phyloP scores from a whole-genome alignment of 1,139 yeast genomes.

The Casaregolazyma suthepensis region DNA sequence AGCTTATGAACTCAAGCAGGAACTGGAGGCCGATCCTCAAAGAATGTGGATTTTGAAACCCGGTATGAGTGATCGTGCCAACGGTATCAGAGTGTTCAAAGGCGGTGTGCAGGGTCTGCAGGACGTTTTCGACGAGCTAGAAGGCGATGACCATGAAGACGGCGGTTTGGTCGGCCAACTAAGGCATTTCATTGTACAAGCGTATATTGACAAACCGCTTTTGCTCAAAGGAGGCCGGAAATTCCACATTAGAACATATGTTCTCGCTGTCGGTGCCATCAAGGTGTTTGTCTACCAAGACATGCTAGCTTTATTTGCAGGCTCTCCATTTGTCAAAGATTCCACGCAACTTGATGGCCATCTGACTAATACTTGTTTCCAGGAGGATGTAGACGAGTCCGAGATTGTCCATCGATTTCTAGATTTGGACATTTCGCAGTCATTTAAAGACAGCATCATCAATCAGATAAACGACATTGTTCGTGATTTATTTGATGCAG shows the following conservation, averaged over 20 bases:
- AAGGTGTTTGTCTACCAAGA: conserved; percentile 71
- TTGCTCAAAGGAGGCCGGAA: conserved; percentile 57
- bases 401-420: conserved; percentile 55
- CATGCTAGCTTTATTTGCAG: conserved; percentile 75
- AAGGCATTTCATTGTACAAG: conserved; percentile 86
- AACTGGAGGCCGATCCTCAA: conserved; percentile 50
- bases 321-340: conserved; percentile 29
- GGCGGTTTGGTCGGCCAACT: conserved; percentile 79
- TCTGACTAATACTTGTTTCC: conserved; percentile 89
- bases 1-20: conserved; percentile 78
- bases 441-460: conserved; percentile 41
- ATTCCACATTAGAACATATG: conserved; percentile 84
- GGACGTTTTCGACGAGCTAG: conserved; percentile 75
- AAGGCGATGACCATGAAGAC: conserved; percentile 48
- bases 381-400: conserved; percentile 43
- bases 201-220: conserved; percentile 63
- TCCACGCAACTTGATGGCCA: conserved; percentile 55
- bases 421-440: conserved; percentile 42
- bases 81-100: conserved; percentile 79
- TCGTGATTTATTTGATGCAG: conserved; percentile 76
- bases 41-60: conserved; percentile 88
- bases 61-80: conserved; percentile 95
- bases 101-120: conserved; percentile 70
- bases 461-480: conserved; percentile 55
- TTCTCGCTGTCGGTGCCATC: conserved; percentile 68